Evolutionary conservation across 2,329 filamentous ascomycete genomes (phyloP), one percentile per base, ranked within the genome.

Genomic region (Leptographium lundbergii): DNA sequence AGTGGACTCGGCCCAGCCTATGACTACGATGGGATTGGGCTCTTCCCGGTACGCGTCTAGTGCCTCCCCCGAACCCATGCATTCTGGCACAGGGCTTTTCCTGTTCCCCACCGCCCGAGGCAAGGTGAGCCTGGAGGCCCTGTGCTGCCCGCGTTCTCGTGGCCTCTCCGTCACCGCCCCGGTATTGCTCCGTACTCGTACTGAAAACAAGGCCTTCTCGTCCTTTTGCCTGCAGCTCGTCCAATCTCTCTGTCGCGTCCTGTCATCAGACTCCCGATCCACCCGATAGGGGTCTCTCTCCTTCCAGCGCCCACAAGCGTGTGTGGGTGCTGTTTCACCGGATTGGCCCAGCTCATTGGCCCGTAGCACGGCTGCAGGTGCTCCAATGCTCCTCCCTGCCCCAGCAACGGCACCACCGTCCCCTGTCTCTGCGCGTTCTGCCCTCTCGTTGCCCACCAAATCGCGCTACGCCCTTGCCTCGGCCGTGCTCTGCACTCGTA

Each of bases 1-100:
- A 58, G 64, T 67, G 66, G 66, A 62, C 62, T 62, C 58, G 25
- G 58, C 32, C 57, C 7, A 29, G 58, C 32, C 57, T 29, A 29
- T 29, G 27, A 11, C 52, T 58, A 57, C 57, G 61, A 63, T 62
- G 11, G 34, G 27, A 19, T 47, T 34, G 39, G 25, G 27, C 29
- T 34, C 2, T 36, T 24, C 19, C 47, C 47, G 6, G 36, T n/a
- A 56, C 57, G 57, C 57, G 57, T 59, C 25, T 53, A 25, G 29
- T 45, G 9, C n/a, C 11, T 14, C 13, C 24, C 29, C 53, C n/a
- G n/a, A 34, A 34, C 36, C 36, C 36, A 39, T 39, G 36, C 36
- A 9, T 39, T 39, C 11, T 39, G 36, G 36, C 36, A 13, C 14
- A n/a, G n/a, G n/a, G n/a, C n/a, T n/a, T n/a, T n/a, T n/a, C n/a